Evolutionary conservation across 2,329 filamentous ascomycete species (phyloP), one percentile per base, ranked within the genome.

Genomic region (Fusarium sp.): DNA sequence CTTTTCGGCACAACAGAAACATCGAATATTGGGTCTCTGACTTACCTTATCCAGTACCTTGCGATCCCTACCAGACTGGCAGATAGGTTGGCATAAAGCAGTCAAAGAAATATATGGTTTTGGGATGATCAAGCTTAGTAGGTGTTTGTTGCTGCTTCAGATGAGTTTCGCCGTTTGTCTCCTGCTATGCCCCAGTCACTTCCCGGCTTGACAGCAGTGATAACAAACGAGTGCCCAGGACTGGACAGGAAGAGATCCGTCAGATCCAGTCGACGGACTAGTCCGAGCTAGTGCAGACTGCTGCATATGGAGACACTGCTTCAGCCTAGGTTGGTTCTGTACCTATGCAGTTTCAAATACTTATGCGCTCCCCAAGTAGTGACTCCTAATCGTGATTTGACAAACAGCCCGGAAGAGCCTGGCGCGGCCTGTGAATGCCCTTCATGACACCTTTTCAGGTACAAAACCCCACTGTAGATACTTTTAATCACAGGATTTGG

Each of bases 221-320:
- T 48, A 70, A 62, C 65, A 42, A 70, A 63, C 65, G 44, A 50
- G 55, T 68, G 63, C 74, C 63, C 30, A 20, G 59, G 42, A 68
- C 63, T 71, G 61, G 70, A 45, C 38, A 68, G 62, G 71, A 73
- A 68, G 63, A 56, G 50, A 64, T 54, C 70, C 70, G 62, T 58
- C 11, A 61, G 63, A 67, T 65, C 68, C 71, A 74, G 60, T 74
- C 72, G 65, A 68, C 62, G 57, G 67, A 59, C 62, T 66, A 62
- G 65, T 60, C 68, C 68, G 62, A 70, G 64, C 56, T 70, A 63
- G 59, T 71, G 39, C 55, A 53, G 42, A 16, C 22, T 56, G 47
- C 24, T 38, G 50, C 55, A 30, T 15, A 28, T 39, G 36, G 55
- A 20, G 33, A 38, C 26, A 18, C 28, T 9, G 39, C 38, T 56